These are phyloP conservation scores for Xanthoparmelia taractica DNA, from an alignment of 495 filamentous ascomycete species.

Conservation along the genomic window DNA sequence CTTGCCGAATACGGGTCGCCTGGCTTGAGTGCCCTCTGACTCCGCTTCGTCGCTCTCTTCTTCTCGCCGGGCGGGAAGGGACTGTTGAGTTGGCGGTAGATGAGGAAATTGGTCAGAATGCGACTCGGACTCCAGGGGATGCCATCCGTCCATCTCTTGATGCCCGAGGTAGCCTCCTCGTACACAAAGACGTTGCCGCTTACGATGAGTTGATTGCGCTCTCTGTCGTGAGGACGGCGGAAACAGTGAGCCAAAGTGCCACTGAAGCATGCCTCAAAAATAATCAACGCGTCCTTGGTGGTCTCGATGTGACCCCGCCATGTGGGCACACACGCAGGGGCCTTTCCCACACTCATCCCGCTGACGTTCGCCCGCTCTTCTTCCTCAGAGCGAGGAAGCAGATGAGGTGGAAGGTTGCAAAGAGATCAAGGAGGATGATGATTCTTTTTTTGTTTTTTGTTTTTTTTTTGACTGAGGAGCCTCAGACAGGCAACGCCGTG, in stretches of 20 bases:
- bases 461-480: background rate
- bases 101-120: conserved; percentile 77
- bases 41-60: conserved; percentile 74
- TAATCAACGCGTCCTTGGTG: conserved; percentile 64
- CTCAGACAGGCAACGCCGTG: conserved; percentile 1
- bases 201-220: conserved; percentile 62
- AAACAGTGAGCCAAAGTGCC: conserved; percentile 64
- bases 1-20: conserved; percentile 46
- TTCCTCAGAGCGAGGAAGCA: background rate
- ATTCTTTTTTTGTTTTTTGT: too few species aligned
- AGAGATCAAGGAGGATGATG: too few species aligned
- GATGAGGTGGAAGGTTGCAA: background rate
- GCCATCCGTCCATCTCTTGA: conserved; percentile 92
- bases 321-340: conserved; percentile 38
- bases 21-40: conserved; percentile 35
- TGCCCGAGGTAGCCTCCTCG: conserved; percentile 77
- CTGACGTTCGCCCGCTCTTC: background rate
- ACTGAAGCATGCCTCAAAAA: conserved; percentile 67
- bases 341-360: conserved; percentile 25
- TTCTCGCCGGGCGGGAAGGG: conserved; percentile 82
- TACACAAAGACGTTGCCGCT: conserved; percentile 88
- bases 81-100: conserved; percentile 80
- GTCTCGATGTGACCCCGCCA: conserved; percentile 60
- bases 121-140: conserved; percentile 85
- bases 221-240: conserved; percentile 77